Percentiles rank a stretch among this genome's conserved stretches.
These are phyloP conservation scores for Plantago major DNA, from an alignment of 257 asterid species.

Conservation along the genomic window DNA sequence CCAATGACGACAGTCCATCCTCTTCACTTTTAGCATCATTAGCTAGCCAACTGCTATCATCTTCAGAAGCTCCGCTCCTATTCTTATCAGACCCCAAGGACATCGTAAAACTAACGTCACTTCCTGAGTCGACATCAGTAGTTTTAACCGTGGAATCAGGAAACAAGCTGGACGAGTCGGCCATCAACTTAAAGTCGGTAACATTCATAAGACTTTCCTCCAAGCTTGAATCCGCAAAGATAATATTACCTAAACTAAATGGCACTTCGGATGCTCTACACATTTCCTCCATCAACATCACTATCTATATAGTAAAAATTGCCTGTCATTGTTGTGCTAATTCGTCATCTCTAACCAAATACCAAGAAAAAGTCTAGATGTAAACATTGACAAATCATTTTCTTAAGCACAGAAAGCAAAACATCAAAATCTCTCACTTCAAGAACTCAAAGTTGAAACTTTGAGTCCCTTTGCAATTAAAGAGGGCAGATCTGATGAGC, in stretches of 20 bases:
- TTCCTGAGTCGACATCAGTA: conserved; percentile 33
- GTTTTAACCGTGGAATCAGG: conserved; percentile 28
- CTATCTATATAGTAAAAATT: conserved; percentile 36
- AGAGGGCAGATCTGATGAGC: conserved; percentile 45
- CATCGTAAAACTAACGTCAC: conserved; percentile 28
- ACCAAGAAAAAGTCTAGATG: conserved; percentile 23
- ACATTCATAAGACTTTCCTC: conserved; percentile 39
- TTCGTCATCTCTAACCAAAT: conserved; percentile 31
- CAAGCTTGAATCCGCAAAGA: conserved; percentile 28
- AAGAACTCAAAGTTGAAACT: conserved; percentile 12
- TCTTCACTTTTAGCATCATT: conserved; percentile 53
- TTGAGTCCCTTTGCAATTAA: conserved; percentile 21
- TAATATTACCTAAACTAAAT: conserved; percentile 47
- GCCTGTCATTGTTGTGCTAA: conserved; percentile 56
- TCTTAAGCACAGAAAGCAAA: conserved; percentile 22
- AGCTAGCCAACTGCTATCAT: conserved; percentile 37
- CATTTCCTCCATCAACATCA: conserved; percentile 51
- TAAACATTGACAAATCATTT: conserved; percentile 25
- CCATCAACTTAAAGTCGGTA: conserved; percentile 30
- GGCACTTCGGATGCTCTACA: conserved; percentile 50
- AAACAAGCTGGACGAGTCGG: conserved; percentile 21
- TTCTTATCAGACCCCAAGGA: conserved; percentile 22
- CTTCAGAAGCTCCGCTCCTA: conserved; percentile 32
- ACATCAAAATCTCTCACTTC: conserved; percentile 13
- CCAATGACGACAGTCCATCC: conserved; percentile 51